phyloP scores from a whole-genome alignment of 2,329 filamentous ascomycete genomes.

The Fusarium brachygibbosum region DNA sequence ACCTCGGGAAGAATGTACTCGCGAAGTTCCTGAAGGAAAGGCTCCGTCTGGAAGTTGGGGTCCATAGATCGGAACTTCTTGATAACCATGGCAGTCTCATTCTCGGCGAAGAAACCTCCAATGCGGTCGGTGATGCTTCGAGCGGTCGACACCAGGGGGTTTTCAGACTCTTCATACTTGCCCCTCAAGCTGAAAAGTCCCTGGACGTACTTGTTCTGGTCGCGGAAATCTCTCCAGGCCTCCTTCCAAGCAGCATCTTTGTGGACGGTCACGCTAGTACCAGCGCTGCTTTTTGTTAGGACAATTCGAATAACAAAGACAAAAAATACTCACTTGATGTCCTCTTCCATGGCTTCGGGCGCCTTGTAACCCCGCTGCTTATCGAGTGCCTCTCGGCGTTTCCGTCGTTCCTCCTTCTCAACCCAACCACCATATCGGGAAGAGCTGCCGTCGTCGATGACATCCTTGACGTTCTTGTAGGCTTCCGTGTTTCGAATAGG shows the following conservation, averaged over 20 bases:
- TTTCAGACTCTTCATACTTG: slow-evolving; percentile 96
- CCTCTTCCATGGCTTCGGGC: slow-evolving; percentile 77
- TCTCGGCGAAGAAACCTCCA: slow-evolving; percentile 97
- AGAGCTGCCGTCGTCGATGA: slow-evolving; percentile 96
- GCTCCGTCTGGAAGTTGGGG: slow-evolving; percentile 92
- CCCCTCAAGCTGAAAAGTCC: slow-evolving; percentile 87
- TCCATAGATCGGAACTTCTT: slow-evolving; percentile 98
- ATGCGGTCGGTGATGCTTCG: slow-evolving; percentile 94
- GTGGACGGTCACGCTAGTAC: slow-evolving; percentile 93
- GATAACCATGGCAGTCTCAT: slow-evolving; percentile 97
- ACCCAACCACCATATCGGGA: slow-evolving; percentile 96
- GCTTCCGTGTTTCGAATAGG: slow-evolving; percentile 95
- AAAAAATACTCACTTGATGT: slow-evolving; percentile 83
- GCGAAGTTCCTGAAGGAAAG: slow-evolving; percentile 93
- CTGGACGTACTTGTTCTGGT: slow-evolving; percentile 89
- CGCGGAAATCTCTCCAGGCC: slow-evolving; percentile 96
- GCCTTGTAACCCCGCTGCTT: slow-evolving; percentile 66
- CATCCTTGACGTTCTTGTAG: slow-evolving; percentile 93
- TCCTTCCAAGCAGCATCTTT: slow-evolving; percentile 99
- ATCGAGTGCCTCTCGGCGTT: slow-evolving; percentile 80
- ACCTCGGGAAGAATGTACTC: slow-evolving; percentile 99
- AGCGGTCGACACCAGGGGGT: slow-evolving; percentile 92
- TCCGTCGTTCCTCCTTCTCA: slow-evolving; percentile 93
- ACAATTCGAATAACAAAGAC: neutral
- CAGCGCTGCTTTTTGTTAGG: slow-evolving; percentile 74